These are phyloP conservation scores for Grosmannia huntii DNA, from an alignment of 2,329 filamentous ascomycete species.

Conservation along the genomic window DNA sequence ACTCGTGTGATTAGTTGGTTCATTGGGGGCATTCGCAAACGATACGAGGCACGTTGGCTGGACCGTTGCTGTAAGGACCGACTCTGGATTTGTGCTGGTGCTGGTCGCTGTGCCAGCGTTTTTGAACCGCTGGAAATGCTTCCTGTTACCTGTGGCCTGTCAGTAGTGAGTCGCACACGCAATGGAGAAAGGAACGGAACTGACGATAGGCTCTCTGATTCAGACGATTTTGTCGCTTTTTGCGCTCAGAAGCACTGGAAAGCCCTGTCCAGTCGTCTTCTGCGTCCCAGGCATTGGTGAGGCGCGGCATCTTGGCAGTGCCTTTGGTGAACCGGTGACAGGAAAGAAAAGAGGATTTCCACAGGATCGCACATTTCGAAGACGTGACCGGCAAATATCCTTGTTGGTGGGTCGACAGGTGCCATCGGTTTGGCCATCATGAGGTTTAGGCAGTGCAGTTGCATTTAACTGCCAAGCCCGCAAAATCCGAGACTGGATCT, in stretches of 20 bases:
- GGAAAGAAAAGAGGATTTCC: not conserved
- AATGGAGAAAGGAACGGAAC: not conserved
- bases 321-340: not conserved
- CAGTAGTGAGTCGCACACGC: not conserved
- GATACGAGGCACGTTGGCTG: not conserved
- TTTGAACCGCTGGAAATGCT: not conserved
- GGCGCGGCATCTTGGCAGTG: not conserved
- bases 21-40: not conserved
- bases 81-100: not conserved
- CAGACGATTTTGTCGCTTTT: constrained; percentile 6
- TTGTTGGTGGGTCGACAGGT: not conserved
- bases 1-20: not conserved
- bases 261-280: constrained; percentile 5
- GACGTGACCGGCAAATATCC: not conserved
- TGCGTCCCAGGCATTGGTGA: not conserved
- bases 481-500: not conserved
- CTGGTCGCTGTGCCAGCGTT: not conserved
- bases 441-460: not conserved
- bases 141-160: not conserved
- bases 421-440: not conserved
- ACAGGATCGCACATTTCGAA: not conserved
- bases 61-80: not conserved
- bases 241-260: constrained; percentile 3
- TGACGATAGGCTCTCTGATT: constrained; percentile 6
- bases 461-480: not conserved